Evolutionary conservation across 495 filamentous ascomycete species (phyloP).

Genomic region (Aspergillus campestris): DNA sequence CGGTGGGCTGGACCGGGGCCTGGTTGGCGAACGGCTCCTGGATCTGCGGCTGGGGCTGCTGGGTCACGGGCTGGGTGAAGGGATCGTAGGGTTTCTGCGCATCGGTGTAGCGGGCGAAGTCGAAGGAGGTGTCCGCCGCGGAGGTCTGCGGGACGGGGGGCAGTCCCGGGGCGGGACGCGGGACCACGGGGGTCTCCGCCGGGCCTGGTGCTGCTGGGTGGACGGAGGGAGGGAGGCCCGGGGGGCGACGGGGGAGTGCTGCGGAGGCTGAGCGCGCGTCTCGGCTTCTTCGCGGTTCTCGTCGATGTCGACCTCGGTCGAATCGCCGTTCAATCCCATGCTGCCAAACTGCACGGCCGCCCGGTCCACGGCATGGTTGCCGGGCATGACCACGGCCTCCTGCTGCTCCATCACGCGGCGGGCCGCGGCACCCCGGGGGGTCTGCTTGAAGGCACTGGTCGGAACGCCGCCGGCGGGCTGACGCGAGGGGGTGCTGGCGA

Average conservation of each 20-base stretch:
- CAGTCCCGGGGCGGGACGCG: constrained; percentile 60
- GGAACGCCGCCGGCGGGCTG: constrained; percentile 60
- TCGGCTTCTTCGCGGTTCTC: constrained; percentile 92
- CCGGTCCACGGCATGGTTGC: constrained; percentile 91
- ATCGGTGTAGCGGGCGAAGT: constrained; percentile 61
- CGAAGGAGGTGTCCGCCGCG: constrained; percentile 41
- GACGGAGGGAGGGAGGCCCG: constrained; percentile 83
- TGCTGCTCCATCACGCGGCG: constrained; percentile 86
- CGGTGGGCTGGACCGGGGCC: constrained; percentile 40
- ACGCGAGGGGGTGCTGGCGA: constrained; percentile 51
- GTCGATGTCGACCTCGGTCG: constrained; percentile 73
- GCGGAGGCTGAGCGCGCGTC: constrained; percentile 87
- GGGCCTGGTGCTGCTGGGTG: constrained; percentile 38
- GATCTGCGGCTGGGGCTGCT: constrained; percentile 52
- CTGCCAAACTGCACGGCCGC: constrained; percentile 96
- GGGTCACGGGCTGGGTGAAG: constrained; percentile 70
- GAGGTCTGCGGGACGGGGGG: constrained; percentile 56
- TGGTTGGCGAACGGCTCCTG: constrained; percentile 52
- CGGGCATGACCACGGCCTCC: constrained; percentile 96
- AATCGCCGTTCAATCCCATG: constrained; percentile 76
- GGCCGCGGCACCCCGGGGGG: constrained; percentile 62
- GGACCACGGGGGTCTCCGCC: constrained; percentile 51
- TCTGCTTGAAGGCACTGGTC: constrained; percentile 68
- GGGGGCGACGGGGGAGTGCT: constrained; percentile 89
- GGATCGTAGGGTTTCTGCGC: constrained; percentile 81